Evolutionary conservation across 129 eudicot species (phyloP).

Genomic region (Flaveria linearis): DNA sequence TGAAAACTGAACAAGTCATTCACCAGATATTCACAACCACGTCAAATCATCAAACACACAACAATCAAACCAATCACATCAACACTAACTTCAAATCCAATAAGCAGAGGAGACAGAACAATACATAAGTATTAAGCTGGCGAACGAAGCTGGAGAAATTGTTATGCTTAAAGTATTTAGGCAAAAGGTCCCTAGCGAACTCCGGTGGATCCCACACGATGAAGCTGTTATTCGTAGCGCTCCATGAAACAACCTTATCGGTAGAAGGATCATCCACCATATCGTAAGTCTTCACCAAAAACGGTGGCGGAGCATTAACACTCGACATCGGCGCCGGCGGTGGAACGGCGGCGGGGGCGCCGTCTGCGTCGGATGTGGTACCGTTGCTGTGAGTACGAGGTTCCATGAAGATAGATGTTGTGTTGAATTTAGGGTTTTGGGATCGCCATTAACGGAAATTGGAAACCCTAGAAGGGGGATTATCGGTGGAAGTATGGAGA

Average conservation of each 20-base stretch:
- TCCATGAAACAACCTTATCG: constrained; percentile 82
- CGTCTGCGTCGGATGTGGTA: constrained; percentile 23
- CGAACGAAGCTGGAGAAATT: constrained; percentile 92
- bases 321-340: constrained; percentile 55
- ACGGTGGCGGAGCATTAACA: constrained; percentile 73
- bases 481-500: constrained; percentile 28
- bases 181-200: constrained; percentile 68
- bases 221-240: constrained; percentile 73
- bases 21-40: background rate
- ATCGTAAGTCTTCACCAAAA: constrained; percentile 77
- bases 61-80: background rate
- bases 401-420: constrained; percentile 28
- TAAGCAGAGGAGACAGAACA: background rate
- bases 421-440: constrained; percentile 24
- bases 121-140: constrained; percentile 86
- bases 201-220: constrained; percentile 90
- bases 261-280: constrained; percentile 87
- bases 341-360: constrained; percentile 24
- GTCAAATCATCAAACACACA: constrained; percentile 6
- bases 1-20: background rate
- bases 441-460: constrained; percentile 25
- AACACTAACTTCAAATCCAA: constrained; percentile 4
- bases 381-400: constrained; percentile 18
- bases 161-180: constrained; percentile 85
- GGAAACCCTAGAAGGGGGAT: constrained; percentile 27